Conservation (phyloP, 2,329 filamentous ascomycete species). For the Venturia oleaginea region DNA sequence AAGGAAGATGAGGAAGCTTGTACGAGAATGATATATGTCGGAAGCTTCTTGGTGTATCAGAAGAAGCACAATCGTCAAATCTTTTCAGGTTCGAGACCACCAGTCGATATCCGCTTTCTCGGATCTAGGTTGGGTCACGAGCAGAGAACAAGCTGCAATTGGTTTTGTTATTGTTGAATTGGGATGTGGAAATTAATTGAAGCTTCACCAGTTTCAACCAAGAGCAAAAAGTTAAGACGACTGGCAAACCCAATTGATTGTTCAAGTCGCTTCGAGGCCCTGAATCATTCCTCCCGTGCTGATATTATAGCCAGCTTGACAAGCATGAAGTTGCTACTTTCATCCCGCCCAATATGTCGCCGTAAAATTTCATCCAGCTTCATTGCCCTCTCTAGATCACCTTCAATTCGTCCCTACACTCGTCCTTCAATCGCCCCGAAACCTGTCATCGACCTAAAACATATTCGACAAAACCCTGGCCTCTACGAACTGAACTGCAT, state of each 20-base stretch:
- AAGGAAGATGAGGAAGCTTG: no score
- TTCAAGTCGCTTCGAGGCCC: neutral
- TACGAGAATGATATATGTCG: neutral
- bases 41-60: no score
- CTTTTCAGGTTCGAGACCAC: neutral
- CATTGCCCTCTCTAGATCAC: neutral
- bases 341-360: slow-evolving; percentile 8
- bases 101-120: neutral
- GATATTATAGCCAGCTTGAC: neutral
- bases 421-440: slow-evolving; percentile 69
- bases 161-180: neutral
- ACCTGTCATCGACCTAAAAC: slow-evolving; percentile 71
- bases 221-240: neutral
- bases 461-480: slow-evolving; percentile 77
- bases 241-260: neutral
- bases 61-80: no score
- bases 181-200: no score
- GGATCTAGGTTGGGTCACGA: no score
- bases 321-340: neutral
- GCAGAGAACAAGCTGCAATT: neutral
- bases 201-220: neutral
- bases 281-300: no score
- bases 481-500: slow-evolving; percentile 76
- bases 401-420: slow-evolving; percentile 27
- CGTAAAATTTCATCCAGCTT: neutral